Conservation (phyloP, 495 filamentous ascomycete species). For the Ascodesmis nigricans region DNA sequence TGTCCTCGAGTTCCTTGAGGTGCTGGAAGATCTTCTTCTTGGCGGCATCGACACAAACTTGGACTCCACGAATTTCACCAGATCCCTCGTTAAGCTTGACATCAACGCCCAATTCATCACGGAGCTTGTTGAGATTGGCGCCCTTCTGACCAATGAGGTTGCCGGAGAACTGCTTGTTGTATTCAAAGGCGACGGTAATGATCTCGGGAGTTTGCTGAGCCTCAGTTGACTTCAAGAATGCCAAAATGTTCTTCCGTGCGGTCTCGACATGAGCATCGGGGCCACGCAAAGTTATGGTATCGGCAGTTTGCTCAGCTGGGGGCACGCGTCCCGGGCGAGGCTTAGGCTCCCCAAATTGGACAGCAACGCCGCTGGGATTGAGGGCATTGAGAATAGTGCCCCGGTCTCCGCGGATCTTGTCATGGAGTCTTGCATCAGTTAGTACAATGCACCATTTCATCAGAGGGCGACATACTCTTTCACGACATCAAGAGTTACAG, state of each 20-base stretch:
- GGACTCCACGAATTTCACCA: conserved; percentile 38
- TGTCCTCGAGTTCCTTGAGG: conserved; percentile 24
- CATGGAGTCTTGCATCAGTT: conserved; percentile 45
- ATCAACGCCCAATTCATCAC: conserved; percentile 91
- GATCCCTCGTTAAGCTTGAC: conserved; percentile 65
- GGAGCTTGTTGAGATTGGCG: conserved; percentile 84
- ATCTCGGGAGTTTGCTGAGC: conserved; percentile 66
- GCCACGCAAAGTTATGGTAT: conserved; percentile 49
- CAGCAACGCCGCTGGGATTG: conserved; percentile 15
- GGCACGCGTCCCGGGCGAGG: conserved; percentile 28
- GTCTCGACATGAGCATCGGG: conserved; percentile 47
- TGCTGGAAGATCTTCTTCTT: conserved; percentile 23
- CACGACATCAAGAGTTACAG: conserved; percentile 43
- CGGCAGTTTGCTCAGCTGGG: conserved; percentile 32
- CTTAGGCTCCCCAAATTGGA: conserved; percentile 14
- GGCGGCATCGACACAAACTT: conserved; percentile 53
- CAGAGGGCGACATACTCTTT: conserved; percentile 33
- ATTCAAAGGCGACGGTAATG: conserved; percentile 66
- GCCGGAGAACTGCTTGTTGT: conserved; percentile 82
- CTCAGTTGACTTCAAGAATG: conserved; percentile 65
- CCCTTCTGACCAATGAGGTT: conserved; percentile 80
- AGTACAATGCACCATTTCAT: conserved; percentile 6
- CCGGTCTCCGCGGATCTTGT: conserved; percentile 54
- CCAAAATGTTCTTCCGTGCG: conserved; percentile 42
- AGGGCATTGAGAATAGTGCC: conserved; percentile 24